phyloP scores from a whole-genome alignment of 768 basidiomycete genomes.

The Pleurotus salmoneostramineus region DNA sequence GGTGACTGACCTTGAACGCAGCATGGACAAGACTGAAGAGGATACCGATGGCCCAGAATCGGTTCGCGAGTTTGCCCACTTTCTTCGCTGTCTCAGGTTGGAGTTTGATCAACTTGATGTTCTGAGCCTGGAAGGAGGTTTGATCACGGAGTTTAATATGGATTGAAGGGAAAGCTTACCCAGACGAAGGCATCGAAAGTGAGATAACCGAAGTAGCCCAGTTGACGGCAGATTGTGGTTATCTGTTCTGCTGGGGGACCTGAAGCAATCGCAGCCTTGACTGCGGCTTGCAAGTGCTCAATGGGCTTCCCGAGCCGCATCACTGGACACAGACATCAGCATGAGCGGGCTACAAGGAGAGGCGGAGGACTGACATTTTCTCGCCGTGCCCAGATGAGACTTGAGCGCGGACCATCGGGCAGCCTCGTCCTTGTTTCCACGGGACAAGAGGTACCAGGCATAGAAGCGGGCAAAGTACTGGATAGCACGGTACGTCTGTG shows the following conservation, averaged over 20 bases:
- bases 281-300: conserved; percentile 89
- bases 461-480: conserved; percentile 91
- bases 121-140: conserved; percentile 45
- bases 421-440: conserved; percentile 68
- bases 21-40: conserved; percentile 72
- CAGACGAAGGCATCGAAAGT: conserved; percentile 80
- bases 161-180: conserved; percentile 44
- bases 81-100: conserved; percentile 56
- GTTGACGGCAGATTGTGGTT: conserved; percentile 75
- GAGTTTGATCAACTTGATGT: conserved; percentile 60
- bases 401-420: conserved; percentile 84
- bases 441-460: conserved; percentile 73
- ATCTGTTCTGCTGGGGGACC: conserved; percentile 67
- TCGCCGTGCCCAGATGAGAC: conserved; percentile 73
- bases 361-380: conserved; percentile 68
- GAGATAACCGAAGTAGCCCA: conserved; percentile 88
- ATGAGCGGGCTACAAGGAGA: background rate
- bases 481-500: conserved; percentile 79
- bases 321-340: conserved; percentile 42
- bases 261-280: conserved; percentile 59
- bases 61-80: conserved; percentile 64
- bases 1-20: conserved; percentile 51
- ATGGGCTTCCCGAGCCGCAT: conserved; percentile 91
- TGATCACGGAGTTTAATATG: background rate
- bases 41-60: conserved; percentile 89